Evolutionary conservation across 805 yeast species (phyloP).

Genomic region (Kazachstania psychrophila): DNA sequence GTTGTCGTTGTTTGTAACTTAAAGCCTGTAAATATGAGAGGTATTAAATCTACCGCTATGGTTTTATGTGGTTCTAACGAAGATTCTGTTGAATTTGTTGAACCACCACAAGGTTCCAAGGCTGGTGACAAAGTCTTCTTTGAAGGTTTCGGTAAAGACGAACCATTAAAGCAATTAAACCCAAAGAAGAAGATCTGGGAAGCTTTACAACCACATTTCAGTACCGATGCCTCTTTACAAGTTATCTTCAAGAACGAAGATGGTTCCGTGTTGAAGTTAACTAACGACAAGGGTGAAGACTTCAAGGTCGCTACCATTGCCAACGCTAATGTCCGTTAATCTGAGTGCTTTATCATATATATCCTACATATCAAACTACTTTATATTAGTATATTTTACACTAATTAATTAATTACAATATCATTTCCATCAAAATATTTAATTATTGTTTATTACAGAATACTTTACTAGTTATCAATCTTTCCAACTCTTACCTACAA

Average conservation of each 20-base stretch:
- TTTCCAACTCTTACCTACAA: too few species aligned
- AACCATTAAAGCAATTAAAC: constrained; percentile 85
- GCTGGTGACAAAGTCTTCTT: constrained; percentile 96
- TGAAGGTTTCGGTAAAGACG: constrained; percentile 72
- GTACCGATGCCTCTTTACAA: constrained; percentile 66
- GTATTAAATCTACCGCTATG: constrained; percentile 92
- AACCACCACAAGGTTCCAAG: constrained; percentile 86
- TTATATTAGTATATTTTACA: too few species aligned
- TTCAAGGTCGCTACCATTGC: constrained; percentile 67
- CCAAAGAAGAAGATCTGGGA: constrained; percentile 99
- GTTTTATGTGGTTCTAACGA: constrained; percentile 86
- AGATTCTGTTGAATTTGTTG: constrained; percentile 74
- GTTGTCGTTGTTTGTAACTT: constrained; percentile 90
- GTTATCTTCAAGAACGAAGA: constrained; percentile 67
- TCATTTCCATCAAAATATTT: too few species aligned
- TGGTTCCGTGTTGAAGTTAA: constrained; percentile 56
- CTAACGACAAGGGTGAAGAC: constrained; percentile 68
- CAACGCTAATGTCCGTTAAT: constrained; percentile 74
- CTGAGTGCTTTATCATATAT: too few species aligned
- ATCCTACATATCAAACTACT: too few species aligned
- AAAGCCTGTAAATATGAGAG: constrained; percentile 97
- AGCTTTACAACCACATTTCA: constrained; percentile 81
- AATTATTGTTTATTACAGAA: too few species aligned
- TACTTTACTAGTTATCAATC: too few species aligned
- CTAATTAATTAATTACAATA: too few species aligned